These are phyloP conservation scores for Lichtheimia corymbifera DNA, from an alignment of 371 early-diverging fungal genomes.

Conservation along the genomic window DNA sequence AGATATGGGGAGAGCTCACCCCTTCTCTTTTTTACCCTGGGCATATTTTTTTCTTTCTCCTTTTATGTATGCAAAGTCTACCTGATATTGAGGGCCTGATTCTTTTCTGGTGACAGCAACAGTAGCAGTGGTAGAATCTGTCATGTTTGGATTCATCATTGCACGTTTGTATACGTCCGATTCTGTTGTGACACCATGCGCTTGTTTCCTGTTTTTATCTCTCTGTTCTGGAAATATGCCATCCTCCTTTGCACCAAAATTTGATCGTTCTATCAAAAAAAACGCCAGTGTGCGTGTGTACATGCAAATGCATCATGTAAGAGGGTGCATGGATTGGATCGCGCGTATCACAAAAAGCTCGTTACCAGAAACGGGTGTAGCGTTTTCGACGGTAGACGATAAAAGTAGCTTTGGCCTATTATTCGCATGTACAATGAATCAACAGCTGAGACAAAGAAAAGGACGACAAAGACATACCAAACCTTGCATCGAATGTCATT, in stretches of 20 bases:
- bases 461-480: conserved; percentile 41
- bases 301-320: neutral
- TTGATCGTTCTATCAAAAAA: conserved; percentile 11
- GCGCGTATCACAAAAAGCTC: conserved; percentile 37
- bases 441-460: too few relatives aligned
- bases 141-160: neutral
- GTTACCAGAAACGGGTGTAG: conserved; percentile 5
- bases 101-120: conserved; percentile 22
- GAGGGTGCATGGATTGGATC: neutral
- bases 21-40: conserved; percentile 42
- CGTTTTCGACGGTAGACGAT: conserved; percentile 27
- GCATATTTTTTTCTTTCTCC: conserved; percentile 60
- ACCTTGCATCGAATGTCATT: conserved; percentile 50
- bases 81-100: conserved; percentile 43
- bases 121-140: neutral
- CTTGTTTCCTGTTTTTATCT: too few relatives aligned
- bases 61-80: conserved; percentile 55
- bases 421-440: neutral
- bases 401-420: neutral
- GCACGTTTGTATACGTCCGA: too few relatives aligned
- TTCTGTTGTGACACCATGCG: too few relatives aligned
- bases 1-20: neutral
- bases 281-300: neutral
- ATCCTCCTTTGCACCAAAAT: neutral
- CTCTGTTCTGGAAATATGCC: too few relatives aligned